Base-by-base conservation (phyloP, 345 rosid genomes). In the Capsella bursapastoris region DNA sequence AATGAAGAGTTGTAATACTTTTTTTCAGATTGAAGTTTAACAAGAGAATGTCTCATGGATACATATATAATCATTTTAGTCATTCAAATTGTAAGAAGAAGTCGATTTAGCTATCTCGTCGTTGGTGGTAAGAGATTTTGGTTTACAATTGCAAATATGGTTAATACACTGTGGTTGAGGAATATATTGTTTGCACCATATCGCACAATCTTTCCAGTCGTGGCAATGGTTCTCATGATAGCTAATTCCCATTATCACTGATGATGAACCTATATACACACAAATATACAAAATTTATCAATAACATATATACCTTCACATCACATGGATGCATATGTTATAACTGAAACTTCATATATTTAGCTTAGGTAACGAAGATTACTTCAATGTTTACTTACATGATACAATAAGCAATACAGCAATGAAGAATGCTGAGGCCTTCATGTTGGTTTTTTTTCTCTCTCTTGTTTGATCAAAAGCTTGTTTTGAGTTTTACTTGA, bases 101-200 rank as follows among this genome's bases (percentile, higher is more conserved):
- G 37, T 5, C 4, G 45, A 18, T 10, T 11, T 8, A 7, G 15
- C 44, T 16, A 13, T 15, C 14, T 32, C 47, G 12, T 57, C 66
- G 1, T 49, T 18, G 35, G 66, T 49, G 8, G 25, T 6, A 45
- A 1, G 74, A 57, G 66, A 25, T 14, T 41, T 40, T 12, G 51
- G 73, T 41, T 41, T 67, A 67, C 73, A 74, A 31, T 67, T n/a
- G n/a, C 78, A 74, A 50, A 50, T 11, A 4, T 67, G 78, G 31
- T 74, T 59, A 40, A 74, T 74, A 59, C 78, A 74, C 6, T 67
- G 1, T 10, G 78, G 73, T 31, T 67, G 4, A 35, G 62, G 78
- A 50, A 74, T 62, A 40, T 41, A 50, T 49, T n/a, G 73, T 59
- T 67, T 58, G 62, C 78, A 74, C 45, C 37, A 74, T 37, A 50